Evolutionary conservation across 441 rosid genomes (phyloP).

Genomic region (Pelargonium cotyledonis): DNA sequence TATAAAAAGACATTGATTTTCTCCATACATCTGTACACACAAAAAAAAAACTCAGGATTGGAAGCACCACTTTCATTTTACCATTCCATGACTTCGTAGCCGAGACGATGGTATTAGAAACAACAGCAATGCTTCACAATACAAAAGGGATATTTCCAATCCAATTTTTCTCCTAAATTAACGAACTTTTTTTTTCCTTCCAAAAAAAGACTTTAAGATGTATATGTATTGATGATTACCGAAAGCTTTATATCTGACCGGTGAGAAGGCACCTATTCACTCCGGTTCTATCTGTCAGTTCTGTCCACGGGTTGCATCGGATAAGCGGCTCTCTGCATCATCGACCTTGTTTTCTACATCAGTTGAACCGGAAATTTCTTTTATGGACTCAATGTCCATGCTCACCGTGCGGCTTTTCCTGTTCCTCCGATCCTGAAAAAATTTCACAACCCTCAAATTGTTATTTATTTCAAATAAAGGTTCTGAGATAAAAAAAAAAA

Average conservation of each 20-base stretch:
- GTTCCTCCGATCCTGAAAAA: conserved; percentile 70
- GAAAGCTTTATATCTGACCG: conserved; percentile 14
- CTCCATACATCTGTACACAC: background rate
- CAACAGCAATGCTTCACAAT: background rate
- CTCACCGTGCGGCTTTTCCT: conserved; percentile 51
- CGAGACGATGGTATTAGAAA: background rate
- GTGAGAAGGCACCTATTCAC: conserved; percentile 17
- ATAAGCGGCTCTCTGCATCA: conserved; percentile 25
- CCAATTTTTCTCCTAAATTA: background rate
- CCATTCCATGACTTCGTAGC: background rate
- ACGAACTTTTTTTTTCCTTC: background rate
- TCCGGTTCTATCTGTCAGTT: conserved; percentile 17
- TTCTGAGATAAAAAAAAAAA: too few species aligned
- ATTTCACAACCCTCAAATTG: background rate
- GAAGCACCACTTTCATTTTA: background rate
- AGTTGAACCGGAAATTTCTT: conserved; percentile 63
- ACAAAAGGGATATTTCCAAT: background rate
- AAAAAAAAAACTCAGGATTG: background rate
- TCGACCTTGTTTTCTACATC: conserved; percentile 30
- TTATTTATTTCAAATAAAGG: background rate
- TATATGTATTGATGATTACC: conserved; percentile 12
- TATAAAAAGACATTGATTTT: background rate
- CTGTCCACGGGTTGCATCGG: conserved; percentile 24
- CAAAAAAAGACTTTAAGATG: conserved; percentile 18
- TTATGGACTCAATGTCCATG: conserved; percentile 62